Base-by-base conservation (phyloP, 2,329 filamentous ascomycete genomes). In the Aureobasidium sp. region DNA sequence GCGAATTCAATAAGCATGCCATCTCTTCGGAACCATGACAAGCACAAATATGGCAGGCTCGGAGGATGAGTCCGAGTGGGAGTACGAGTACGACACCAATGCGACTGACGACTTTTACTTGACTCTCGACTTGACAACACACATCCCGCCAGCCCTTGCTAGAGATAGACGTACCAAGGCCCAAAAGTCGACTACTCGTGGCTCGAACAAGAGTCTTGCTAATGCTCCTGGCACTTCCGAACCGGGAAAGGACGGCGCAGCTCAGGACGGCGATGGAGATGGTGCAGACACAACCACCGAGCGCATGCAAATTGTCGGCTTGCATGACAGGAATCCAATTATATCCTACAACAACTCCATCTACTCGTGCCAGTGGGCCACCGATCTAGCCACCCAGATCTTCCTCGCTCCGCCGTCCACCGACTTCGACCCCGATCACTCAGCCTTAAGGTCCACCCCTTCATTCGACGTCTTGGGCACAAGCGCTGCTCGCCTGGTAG, bases 341-440 rank as follows among this genome's bases (percentile, higher is more conserved):
- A 81, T 96, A 63, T 88, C 88, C 24, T 95, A 95, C 74, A 82
- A 87, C 62, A 89, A 88, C 33, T 84, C 87, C 64, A 78, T 95
- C 24, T 94, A 92, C 71, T 85, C 85, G 65, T 93, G 91, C 66
- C 77, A 84, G 49, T 97, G 93, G 93, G 83, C 85, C 12, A 85
- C 89, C 64, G 88, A 91, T 63, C 83, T 96, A 47, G 93, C 93
- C 39, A 96, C 91, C 0, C 82, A 96, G 45, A 87, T 97, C 68
- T 70, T 81, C 80, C 1, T 75, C 74, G 17, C 81, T 24, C 64
- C 67, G 31, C 79, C 64, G 75, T 80, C 64, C 66, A 69, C 42
- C 64, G 73, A 45, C 64, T 70, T 7, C 66, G 74, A 61, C 68
- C 71, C 81, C 2, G 80, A 81, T 3, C 72, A 73, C 9, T 71